These are phyloP conservation scores for Dioszegia aurantiaca DNA, from an alignment of 768 basidiomycete genomes.

Conservation along the genomic window DNA sequence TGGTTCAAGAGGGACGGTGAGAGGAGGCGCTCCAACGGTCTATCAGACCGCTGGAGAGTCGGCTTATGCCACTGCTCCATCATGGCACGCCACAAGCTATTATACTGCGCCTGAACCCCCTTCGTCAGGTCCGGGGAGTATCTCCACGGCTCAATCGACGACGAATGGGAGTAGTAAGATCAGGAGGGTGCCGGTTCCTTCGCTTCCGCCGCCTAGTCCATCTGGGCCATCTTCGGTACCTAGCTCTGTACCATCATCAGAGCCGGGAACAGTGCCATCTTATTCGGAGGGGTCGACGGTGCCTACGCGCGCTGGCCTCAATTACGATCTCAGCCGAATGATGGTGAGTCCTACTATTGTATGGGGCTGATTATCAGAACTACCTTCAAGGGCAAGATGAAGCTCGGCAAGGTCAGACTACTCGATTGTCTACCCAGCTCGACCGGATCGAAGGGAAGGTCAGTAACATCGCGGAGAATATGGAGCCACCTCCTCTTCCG, in stretches of 20 bases:
- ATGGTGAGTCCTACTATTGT: slow-evolving; percentile 46
- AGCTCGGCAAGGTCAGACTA: slow-evolving; percentile 63
- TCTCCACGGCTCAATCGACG: slow-evolving; percentile 33
- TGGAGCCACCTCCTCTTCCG: slow-evolving; percentile 42
- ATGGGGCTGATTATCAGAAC: slow-evolving; percentile 37
- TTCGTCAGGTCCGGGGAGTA: slow-evolving; percentile 17
- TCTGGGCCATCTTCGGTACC: slow-evolving; percentile 21
- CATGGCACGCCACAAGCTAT: slow-evolving; percentile 32
- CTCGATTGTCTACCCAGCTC: slow-evolving; percentile 66
- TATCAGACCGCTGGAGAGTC: slow-evolving; percentile 29
- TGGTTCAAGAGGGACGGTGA: neutral
- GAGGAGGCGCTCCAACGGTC: slow-evolving; percentile 12
- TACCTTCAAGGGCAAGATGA: slow-evolving; percentile 66
- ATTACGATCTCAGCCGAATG: slow-evolving; percentile 55
- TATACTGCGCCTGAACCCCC: slow-evolving; percentile 23
- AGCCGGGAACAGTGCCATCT: slow-evolving; percentile 45
- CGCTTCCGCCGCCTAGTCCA: slow-evolving; percentile 31
- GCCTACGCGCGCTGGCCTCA: slow-evolving; percentile 29
- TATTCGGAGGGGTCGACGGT: slow-evolving; percentile 43
- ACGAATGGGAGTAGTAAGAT: slow-evolving; percentile 9
- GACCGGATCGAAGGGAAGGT: slow-evolving; percentile 69
- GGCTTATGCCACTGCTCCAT: slow-evolving; percentile 30
- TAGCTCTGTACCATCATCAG: slow-evolving; percentile 4
- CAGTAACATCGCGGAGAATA: slow-evolving; percentile 58
- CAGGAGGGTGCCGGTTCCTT: slow-evolving; percentile 25